phyloP scores from a whole-genome alignment of 106 monocot genomes.

The Posidonia australis region DNA sequence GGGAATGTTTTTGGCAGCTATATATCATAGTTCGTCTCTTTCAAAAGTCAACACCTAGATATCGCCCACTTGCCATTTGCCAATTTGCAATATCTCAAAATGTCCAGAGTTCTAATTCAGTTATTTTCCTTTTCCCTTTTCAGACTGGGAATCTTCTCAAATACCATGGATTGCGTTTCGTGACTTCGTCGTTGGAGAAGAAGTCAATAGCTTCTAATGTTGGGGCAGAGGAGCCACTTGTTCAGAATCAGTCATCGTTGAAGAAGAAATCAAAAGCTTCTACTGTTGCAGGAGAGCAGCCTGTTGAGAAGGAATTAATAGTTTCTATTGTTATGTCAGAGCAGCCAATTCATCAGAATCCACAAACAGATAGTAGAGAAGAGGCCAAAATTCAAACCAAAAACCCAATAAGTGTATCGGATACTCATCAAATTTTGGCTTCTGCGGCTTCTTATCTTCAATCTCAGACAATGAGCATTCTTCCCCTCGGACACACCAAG shows the following conservation, averaged over 20 bases:
- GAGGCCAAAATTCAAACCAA: conserved; percentile 1
- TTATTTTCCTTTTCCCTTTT: neutral
- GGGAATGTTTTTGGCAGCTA: neutral
- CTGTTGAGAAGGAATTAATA: conserved; percentile 43
- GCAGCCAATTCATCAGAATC: neutral
- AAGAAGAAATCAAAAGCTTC: conserved; percentile 21
- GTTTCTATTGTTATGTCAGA: conserved; percentile 5
- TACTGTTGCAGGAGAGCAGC: conserved; percentile 10
- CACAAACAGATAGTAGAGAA: neutral
- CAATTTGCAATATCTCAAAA: no score
- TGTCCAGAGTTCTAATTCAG: neutral
- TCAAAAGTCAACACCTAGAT: neutral
- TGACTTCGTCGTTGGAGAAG: conserved; percentile 76
- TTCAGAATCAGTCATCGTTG: neutral
- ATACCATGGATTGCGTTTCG: conserved; percentile 37
- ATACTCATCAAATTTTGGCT: conserved; percentile 41
- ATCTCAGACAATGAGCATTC: conserved; percentile 25
- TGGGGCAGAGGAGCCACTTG: conserved; percentile 6
- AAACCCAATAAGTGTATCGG: conserved; percentile 19
- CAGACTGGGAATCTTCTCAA: conserved; percentile 48
- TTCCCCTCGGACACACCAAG: conserved; percentile 19
- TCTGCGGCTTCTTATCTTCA: conserved; percentile 75
- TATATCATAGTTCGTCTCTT: neutral
- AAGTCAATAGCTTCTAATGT: conserved; percentile 16
- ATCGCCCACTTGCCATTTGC: no score